phyloP scores from a whole-genome alignment of 768 basidiomycete species.

The Amanita rimosa region DNA sequence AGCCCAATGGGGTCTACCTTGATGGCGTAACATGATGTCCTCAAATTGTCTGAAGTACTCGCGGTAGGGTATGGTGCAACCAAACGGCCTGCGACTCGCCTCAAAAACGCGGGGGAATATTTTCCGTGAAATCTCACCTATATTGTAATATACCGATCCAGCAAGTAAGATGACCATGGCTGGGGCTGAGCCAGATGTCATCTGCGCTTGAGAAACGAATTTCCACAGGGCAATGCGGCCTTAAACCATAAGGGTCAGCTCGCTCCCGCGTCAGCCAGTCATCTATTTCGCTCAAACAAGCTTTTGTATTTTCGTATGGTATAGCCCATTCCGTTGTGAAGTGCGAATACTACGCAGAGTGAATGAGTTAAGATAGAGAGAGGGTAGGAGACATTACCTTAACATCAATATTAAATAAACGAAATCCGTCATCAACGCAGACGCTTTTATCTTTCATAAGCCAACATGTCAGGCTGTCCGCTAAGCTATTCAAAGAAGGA shows the following conservation, averaged over 20 bases:
- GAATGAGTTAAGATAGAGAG: constrained; percentile 4
- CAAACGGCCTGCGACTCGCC: constrained; percentile 57
- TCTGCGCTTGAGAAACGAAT: constrained; percentile 81
- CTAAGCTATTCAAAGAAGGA: constrained; percentile 47
- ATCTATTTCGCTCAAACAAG: constrained; percentile 62
- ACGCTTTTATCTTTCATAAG: constrained; percentile 42
- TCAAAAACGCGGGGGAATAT: background rate
- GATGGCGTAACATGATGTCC: constrained; percentile 49
- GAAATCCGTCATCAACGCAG: constrained; percentile 66
- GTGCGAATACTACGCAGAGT: constrained; percentile 72
- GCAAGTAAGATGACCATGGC: constrained; percentile 63
- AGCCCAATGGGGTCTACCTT: constrained; percentile 93
- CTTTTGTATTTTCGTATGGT: constrained; percentile 53
- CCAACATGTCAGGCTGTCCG: constrained; percentile 60
- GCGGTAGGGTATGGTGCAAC: constrained; percentile 72
- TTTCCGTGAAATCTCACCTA: constrained; percentile 48
- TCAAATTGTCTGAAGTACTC: constrained; percentile 71
- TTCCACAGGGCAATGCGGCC: constrained; percentile 90
- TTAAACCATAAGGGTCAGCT: constrained; percentile 56
- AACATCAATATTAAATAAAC: constrained; percentile 90
- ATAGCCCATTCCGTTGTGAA: constrained; percentile 96
- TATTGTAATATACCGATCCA: constrained; percentile 99
- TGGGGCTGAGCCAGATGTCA: constrained; percentile 92
- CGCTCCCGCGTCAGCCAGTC: constrained; percentile 63
- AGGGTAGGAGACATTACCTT: constrained; percentile 42